These are phyloP conservation scores for Nemania sp. DNA, from an alignment of 2,329 filamentous ascomycete genomes.

Conservation along the genomic window DNA sequence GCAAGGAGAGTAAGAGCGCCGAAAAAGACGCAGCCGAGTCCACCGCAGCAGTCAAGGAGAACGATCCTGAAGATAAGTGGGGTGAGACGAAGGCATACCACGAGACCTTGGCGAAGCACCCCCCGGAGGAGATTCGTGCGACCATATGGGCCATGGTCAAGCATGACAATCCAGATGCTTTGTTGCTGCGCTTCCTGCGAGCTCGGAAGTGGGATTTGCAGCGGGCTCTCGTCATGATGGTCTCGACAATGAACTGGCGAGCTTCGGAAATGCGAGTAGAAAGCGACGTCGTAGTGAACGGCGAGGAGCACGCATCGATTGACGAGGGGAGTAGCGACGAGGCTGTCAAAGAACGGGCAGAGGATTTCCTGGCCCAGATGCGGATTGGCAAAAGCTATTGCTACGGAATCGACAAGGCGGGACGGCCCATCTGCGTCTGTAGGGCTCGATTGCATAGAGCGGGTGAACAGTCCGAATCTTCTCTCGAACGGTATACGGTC, in stretches of 20 bases:
- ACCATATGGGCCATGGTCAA: constrained; percentile 95
- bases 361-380: constrained; percentile 82
- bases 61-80: constrained; percentile 83
- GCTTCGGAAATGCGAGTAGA: constrained; percentile 83
- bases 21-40: constrained; percentile 46
- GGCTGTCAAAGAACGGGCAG: constrained; percentile 65
- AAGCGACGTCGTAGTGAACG: constrained; percentile 79
- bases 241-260: constrained; percentile 94
- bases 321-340: constrained; percentile 61
- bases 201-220: constrained; percentile 97
- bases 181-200: constrained; percentile 80
- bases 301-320: constrained; percentile 71
- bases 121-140: constrained; percentile 76
- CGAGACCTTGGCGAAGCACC: constrained; percentile 75
- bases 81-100: constrained; percentile 86
- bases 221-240: constrained; percentile 89
- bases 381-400: constrained; percentile 92
- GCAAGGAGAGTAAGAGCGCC: constrained; percentile 52
- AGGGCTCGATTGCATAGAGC: constrained; percentile 80
- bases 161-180: constrained; percentile 88
- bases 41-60: constrained; percentile 46
- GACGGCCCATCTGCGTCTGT: constrained; percentile 85
- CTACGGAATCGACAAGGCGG: constrained; percentile 82
- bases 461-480: constrained; percentile 80
- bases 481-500: constrained; percentile 87